Evolutionary conservation across 768 basidiomycete species (phyloP).

Genomic region (Boletus rubroflammeus): DNA sequence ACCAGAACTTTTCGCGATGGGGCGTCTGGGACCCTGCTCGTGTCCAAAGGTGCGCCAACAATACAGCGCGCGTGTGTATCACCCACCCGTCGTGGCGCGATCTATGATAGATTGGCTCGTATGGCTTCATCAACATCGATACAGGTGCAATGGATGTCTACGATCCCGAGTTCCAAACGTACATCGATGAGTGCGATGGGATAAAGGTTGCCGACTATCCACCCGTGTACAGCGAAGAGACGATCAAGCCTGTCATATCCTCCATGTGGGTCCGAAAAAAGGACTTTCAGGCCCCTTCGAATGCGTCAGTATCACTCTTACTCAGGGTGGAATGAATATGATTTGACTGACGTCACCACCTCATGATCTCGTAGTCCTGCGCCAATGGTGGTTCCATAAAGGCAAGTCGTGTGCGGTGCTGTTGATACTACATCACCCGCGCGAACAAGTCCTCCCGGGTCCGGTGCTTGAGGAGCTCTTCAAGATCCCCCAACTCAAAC

Average conservation of each 20-base stretch:
- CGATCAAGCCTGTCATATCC: background rate
- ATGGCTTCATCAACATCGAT: conserved; percentile 24
- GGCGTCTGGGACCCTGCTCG: conserved; percentile 4
- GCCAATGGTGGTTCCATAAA: background rate
- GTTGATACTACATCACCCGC: background rate
- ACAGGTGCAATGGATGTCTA: conserved; percentile 27
- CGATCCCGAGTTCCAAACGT: conserved; percentile 12
- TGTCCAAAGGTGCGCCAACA: background rate
- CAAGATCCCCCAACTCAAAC: background rate
- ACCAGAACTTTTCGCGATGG: conserved; percentile 3
- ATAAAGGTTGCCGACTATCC: conserved; percentile 12
- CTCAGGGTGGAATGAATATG: background rate
- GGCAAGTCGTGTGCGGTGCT: background rate
- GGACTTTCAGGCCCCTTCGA: conserved; percentile 10
- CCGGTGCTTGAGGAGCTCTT: background rate
- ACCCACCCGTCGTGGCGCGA: background rate
- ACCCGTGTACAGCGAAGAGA: background rate
- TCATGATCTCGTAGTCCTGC: background rate
- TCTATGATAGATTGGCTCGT: conserved; percentile 13
- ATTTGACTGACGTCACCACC: background rate
- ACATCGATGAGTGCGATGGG: conserved; percentile 13
- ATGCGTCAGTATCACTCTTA: conserved; percentile 6
- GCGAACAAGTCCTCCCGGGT: background rate
- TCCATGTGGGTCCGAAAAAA: conserved; percentile 6
- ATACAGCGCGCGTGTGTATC: background rate